Evolutionary conservation across 176 grass and related monocot species (phyloP).

Genomic region (Elymus sibiricus): DNA sequence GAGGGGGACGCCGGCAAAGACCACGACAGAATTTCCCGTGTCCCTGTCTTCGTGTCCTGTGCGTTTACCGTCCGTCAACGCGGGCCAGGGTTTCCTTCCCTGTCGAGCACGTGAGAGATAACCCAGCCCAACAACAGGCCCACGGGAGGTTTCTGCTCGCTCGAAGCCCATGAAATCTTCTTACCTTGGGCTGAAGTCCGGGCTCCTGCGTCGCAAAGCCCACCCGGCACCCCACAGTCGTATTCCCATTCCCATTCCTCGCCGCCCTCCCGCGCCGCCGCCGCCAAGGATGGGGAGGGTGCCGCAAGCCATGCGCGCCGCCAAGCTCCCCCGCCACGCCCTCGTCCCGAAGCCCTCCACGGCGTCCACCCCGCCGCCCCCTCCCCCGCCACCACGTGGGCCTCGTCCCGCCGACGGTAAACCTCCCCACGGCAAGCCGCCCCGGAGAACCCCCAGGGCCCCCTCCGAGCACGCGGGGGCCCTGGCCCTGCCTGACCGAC

Average conservation of each 20-base stretch:
- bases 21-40: background rate
- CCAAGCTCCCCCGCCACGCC: conserved; percentile 39
- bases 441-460: background rate
- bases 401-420: background rate
- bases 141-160: background rate
- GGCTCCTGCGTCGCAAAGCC: background rate
- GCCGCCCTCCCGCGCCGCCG: background rate
- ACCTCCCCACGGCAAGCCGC: background rate
- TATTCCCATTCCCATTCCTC: background rate
- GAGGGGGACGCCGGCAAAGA: background rate
- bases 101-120: background rate
- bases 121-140: background rate
- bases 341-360: conserved; percentile 19
- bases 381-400: background rate
- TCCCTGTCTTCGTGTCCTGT: background rate
- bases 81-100: background rate
- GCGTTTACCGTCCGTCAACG: background rate
- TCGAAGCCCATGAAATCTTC: background rate
- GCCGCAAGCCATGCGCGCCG: conserved; percentile 55
- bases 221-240: background rate
- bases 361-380: background rate
- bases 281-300: conserved; percentile 53
- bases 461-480: background rate
- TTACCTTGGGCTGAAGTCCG: background rate
- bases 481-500: background rate